Percentiles rank a stretch among this genome's conserved stretches.
Conservation (phyloP, 768 basidiomycete genomes). For the Hygrophoropsis aurantiaca region DNA sequence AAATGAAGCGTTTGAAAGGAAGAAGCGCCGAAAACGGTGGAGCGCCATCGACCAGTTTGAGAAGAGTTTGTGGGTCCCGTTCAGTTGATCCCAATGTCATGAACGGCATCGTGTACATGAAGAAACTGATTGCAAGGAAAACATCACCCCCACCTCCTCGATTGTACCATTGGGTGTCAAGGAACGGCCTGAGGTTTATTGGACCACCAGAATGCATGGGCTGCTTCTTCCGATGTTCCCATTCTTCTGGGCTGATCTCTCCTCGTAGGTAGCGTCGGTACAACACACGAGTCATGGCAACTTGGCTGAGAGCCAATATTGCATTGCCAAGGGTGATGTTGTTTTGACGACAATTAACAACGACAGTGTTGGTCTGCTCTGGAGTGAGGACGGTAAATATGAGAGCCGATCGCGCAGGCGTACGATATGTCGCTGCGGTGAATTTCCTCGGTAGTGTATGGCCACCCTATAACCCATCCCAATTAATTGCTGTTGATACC, state of each 20-base stretch:
- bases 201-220: conserved; percentile 51
- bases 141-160: conserved; percentile 46
- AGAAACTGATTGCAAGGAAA: conserved; percentile 43
- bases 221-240: conserved; percentile 48
- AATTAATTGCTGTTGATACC: neutral
- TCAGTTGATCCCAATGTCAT: conserved; percentile 38
- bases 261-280: conserved; percentile 47
- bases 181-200: conserved; percentile 49
- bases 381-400: conserved; percentile 23
- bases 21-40: conserved; percentile 44
- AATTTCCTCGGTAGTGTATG: conserved; percentile 51
- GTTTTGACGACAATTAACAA: conserved; percentile 39
- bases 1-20: conserved; percentile 45
- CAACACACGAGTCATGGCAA: conserved; percentile 52
- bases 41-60: conserved; percentile 10
- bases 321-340: conserved; percentile 52
- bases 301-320: conserved; percentile 48
- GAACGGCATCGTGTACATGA: conserved; percentile 42
- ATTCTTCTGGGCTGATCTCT: conserved; percentile 49
- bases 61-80: neutral
- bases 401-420: conserved; percentile 36
- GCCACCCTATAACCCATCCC: conserved; percentile 43
- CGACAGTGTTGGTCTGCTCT: conserved; percentile 30
- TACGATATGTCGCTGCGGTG: conserved; percentile 32
- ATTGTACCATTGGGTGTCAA: conserved; percentile 46